Evolutionary conservation across 306 rosid genomes (phyloP).

Genomic region (Quercus alba): DNA sequence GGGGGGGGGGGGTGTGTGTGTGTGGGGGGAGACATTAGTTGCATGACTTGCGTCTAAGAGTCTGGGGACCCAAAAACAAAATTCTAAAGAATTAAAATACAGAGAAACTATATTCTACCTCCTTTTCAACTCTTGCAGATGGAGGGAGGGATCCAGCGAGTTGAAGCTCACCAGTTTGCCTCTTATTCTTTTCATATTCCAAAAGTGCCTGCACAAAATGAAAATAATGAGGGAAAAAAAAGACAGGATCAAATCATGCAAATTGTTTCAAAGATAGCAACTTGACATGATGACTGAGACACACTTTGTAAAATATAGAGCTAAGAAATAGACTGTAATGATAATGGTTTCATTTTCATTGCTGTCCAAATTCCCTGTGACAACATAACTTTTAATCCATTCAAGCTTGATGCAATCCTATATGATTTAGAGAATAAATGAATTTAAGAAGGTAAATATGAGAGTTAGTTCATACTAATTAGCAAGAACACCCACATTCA

Average conservation of each 20-base stretch:
- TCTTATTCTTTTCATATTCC: slow-evolving; percentile 80
- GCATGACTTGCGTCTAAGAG: background rate
- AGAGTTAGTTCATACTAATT: background rate
- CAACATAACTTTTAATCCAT: background rate
- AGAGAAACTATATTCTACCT: slow-evolving; percentile 42
- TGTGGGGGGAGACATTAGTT: background rate
- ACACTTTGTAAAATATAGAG: slow-evolving; percentile 15
- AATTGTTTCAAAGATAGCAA: slow-evolving; percentile 11
- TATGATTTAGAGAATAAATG: too few relatives aligned
- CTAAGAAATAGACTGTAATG: slow-evolving; percentile 12
- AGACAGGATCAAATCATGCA: slow-evolving; percentile 7
- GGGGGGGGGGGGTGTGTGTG: background rate
- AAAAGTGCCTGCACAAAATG: slow-evolving; percentile 61
- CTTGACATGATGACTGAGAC: background rate
- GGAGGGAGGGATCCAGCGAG: slow-evolving; percentile 59
- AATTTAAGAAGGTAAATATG: background rate
- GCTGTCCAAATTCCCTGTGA: slow-evolving; percentile 1
- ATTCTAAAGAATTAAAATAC: slow-evolving; percentile 9
- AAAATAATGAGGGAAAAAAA: slow-evolving; percentile 14
- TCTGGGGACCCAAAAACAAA: background rate
- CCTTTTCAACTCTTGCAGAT: slow-evolving; percentile 61
- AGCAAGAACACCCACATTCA: too few relatives aligned
- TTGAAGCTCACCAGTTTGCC: slow-evolving; percentile 66
- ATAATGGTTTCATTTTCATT: slow-evolving; percentile 14
- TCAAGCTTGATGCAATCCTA: too few relatives aligned